phyloP scores from a whole-genome alignment of 2,329 filamentous ascomycete genomes.

The Aspergillus spinulosporus region DNA sequence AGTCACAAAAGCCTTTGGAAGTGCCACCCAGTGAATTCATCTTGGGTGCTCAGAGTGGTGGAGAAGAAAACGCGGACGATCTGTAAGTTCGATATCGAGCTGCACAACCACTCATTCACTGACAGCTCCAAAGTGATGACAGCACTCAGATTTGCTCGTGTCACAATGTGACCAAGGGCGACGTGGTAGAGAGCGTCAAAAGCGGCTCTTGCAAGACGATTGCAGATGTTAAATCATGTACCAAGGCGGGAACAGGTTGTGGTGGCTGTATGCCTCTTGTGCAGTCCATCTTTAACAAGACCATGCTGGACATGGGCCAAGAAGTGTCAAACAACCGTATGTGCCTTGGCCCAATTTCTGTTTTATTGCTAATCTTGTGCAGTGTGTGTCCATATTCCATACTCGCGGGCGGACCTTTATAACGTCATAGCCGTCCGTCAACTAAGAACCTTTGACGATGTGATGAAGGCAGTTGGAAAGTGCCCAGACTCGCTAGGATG shows the following conservation, averaged over 20 bases:
- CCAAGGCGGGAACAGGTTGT: conserved; percentile 87
- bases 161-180: conserved; percentile 87
- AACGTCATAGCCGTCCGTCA: conserved; percentile 83
- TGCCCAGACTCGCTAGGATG: conserved; percentile 73
- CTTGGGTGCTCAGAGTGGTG: conserved; percentile 71
- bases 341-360: conserved; percentile 14
- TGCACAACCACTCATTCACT: not conserved
- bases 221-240: conserved; percentile 81
- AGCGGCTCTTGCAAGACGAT: conserved; percentile 78
- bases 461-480: conserved; percentile 77
- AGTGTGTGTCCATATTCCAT: conserved; percentile 79
- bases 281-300: conserved; percentile 84
- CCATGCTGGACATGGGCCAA: conserved; percentile 80
- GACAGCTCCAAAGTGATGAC: conserved; percentile 55
- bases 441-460: conserved; percentile 67
- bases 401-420: conserved; percentile 84
- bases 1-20: conserved; percentile 76
- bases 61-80: conserved; percentile 73
- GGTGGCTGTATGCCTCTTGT: conserved; percentile 88
- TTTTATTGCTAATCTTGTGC: conserved; percentile 11
- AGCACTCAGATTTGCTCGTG: conserved; percentile 90
- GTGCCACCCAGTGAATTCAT: conserved; percentile 80
- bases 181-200: conserved; percentile 70
- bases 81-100: conserved; percentile 48
- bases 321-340: conserved; percentile 75